These are phyloP conservation scores for Aspergillus intermedius DNA, from an alignment of 2,329 filamentous ascomycete species.

Conservation along the genomic window DNA sequence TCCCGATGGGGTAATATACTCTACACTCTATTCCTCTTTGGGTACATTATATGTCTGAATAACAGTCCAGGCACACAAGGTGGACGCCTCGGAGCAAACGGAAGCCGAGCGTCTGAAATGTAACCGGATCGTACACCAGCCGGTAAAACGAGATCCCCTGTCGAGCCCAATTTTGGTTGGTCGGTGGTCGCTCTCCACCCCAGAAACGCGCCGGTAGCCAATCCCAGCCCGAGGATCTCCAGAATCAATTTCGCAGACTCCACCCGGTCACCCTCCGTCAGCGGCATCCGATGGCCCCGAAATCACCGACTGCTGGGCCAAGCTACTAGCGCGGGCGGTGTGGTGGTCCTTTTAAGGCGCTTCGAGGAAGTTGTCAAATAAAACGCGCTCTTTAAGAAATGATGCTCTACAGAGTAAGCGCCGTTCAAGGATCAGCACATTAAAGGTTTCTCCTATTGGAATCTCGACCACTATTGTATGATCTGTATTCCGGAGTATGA, in stretches of 20 bases:
- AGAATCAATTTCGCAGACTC: constrained; percentile 28
- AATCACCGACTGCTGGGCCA: not conserved
- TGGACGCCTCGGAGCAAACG: not conserved
- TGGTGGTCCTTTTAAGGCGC: not conserved
- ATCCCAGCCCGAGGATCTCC: constrained; percentile 18
- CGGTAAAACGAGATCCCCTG: no score
- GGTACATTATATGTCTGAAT: not conserved
- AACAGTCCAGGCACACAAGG: not conserved
- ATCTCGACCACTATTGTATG: no score
- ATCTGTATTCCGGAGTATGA: no score
- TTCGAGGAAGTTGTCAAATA: not conserved
- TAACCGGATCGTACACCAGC: no score
- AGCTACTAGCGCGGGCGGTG: not conserved
- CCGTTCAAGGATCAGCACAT: not conserved
- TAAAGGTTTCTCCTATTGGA: no score
- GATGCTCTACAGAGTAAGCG: not conserved
- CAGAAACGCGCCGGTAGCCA: constrained; percentile 13
- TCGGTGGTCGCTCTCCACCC: constrained; percentile 9
- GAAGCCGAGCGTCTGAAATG: not conserved
- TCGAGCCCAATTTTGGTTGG: constrained; percentile 12
- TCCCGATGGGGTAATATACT: no score
- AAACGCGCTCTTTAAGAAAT: not conserved
- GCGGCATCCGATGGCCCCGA: not conserved
- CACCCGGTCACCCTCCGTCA: not conserved
- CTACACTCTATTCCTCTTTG: not conserved